Conservation (phyloP, 805 yeast species). For the Nakazawaea ishiwadae region DNA sequence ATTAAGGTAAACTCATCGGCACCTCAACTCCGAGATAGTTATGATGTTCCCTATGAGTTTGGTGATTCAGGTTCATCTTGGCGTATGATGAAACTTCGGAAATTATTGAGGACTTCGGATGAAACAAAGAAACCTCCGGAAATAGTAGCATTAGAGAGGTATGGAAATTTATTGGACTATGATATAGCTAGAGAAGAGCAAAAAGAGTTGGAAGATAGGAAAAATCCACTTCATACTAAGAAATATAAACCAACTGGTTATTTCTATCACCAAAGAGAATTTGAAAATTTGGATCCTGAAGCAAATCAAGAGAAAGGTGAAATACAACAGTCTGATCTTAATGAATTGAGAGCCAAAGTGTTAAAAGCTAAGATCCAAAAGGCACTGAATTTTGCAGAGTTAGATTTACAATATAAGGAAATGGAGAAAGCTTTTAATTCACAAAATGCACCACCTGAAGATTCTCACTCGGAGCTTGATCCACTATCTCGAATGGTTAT, state of each 20-base stretch:
- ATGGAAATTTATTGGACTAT: constrained; percentile 22
- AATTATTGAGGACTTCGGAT: constrained; percentile 18
- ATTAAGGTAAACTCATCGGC: too few relatives aligned
- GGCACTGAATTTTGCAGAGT: constrained; percentile 17
- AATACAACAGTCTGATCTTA: constrained; percentile 17
- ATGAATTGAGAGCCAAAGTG: constrained; percentile 27
- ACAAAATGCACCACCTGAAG: not conserved
- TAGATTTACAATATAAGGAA: constrained; percentile 21
- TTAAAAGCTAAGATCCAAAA: constrained; percentile 29
- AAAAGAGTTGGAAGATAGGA: constrained; percentile 23
- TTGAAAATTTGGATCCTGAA: constrained; percentile 9
- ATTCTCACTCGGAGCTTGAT: not conserved
- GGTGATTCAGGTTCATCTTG: constrained; percentile 34
- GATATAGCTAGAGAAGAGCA: constrained; percentile 29
- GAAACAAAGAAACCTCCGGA: constrained; percentile 17
- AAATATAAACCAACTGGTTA: constrained; percentile 22
- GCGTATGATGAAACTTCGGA: constrained; percentile 31
- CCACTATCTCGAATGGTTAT: constrained; percentile 24
- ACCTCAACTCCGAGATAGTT: not conserved
- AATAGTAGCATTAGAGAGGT: constrained; percentile 24
- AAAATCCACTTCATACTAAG: constrained; percentile 10
- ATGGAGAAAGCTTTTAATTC: constrained; percentile 12
- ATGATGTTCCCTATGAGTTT: constrained; percentile 26
- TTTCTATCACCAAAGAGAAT: constrained; percentile 18
- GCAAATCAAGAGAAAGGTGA: not conserved